Evolutionary conservation across 306 rosid species (phyloP).

Genomic region (Carpinus viminea): DNA sequence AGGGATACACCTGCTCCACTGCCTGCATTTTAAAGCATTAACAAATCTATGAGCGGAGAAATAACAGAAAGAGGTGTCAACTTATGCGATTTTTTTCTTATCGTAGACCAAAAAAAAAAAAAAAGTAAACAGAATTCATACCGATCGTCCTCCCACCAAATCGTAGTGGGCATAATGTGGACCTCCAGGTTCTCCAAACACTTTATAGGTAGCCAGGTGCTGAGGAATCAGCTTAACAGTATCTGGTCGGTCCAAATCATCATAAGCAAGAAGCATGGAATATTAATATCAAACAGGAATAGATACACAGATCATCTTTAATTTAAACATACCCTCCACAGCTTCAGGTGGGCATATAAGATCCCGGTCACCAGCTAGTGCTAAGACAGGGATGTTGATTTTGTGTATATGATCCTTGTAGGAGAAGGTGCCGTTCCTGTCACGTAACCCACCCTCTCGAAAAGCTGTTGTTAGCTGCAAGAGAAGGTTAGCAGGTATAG

Average conservation of each 20-base stretch:
- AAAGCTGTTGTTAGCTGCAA: slow-evolving; percentile 94
- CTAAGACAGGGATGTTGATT: slow-evolving; percentile 71
- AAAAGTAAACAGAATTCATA: slow-evolving; percentile 25
- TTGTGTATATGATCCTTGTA: slow-evolving; percentile 81
- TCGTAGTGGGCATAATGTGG: slow-evolving; percentile 99
- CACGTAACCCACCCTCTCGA: slow-evolving; percentile 77
- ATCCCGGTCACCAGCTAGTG: slow-evolving; percentile 91
- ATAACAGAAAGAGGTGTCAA: slow-evolving; percentile 11
- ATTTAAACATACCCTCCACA: slow-evolving; percentile 71
- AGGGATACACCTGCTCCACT: slow-evolving; percentile 78
- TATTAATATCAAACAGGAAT: slow-evolving; percentile 19
- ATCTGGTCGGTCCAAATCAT: slow-evolving; percentile 46
- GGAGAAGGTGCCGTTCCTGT: slow-evolving; percentile 62
- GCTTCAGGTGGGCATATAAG: slow-evolving; percentile 98
- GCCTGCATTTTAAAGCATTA: slow-evolving; percentile 61
- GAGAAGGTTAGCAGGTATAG: slow-evolving; percentile 87
- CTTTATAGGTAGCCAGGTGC: slow-evolving; percentile 73
- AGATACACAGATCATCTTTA: slow-evolving; percentile 19
- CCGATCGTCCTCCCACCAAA: slow-evolving; percentile 97
- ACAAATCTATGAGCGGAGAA: slow-evolving; percentile 28
- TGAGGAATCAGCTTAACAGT: slow-evolving; percentile 76
- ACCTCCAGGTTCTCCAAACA: slow-evolving; percentile 76
- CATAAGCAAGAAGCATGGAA: slow-evolving; percentile 19
- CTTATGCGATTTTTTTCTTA: background rate
- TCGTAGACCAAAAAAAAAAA: too few relatives aligned